These are phyloP conservation scores for Penicilliopsis zonata DNA, from an alignment of 495 filamentous ascomycete genomes.

Conservation along the genomic window DNA sequence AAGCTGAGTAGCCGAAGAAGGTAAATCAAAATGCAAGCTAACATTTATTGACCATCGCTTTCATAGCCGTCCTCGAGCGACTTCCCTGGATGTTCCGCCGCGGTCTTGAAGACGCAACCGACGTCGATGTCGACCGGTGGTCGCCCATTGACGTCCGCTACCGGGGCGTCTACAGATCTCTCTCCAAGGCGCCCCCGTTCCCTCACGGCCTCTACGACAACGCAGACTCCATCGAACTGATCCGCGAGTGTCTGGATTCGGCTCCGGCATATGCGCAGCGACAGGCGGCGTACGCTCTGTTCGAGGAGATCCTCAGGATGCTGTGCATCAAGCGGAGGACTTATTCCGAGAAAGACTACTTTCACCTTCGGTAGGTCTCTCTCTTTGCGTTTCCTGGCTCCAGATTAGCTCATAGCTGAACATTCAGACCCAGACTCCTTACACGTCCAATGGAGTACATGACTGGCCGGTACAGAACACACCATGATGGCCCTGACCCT, in stretches of 20 bases:
- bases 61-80: conserved; percentile 11
- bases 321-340: conserved; percentile 8
- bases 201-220: conserved; percentile 10
- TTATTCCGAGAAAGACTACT: conserved; percentile 4
- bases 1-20: too few species aligned
- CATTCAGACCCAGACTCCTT: too few species aligned
- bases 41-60: too few species aligned
- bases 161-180: conserved; percentile 16
- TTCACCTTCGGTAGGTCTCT: conserved; percentile 10
- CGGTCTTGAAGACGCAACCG: conserved; percentile 7
- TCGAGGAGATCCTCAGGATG: conserved; percentile 14
- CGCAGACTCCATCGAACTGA: neutral
- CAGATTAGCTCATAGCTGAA: too few species aligned
- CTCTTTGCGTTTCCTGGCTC: too few species aligned
- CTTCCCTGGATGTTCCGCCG: conserved; percentile 17
- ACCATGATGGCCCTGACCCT: too few species aligned
- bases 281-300: conserved; percentile 17
- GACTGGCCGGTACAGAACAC: too few species aligned
- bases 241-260: conserved; percentile 1
- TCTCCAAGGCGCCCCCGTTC: conserved; percentile 15
- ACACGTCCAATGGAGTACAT: too few species aligned
- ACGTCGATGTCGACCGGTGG: conserved; percentile 13
- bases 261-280: conserved; percentile 9
- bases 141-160: conserved; percentile 17
- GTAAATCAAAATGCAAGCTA: too few species aligned